Base-by-base conservation (phyloP, 805 yeast genomes). In the Barnettozyma pratensis region DNA sequence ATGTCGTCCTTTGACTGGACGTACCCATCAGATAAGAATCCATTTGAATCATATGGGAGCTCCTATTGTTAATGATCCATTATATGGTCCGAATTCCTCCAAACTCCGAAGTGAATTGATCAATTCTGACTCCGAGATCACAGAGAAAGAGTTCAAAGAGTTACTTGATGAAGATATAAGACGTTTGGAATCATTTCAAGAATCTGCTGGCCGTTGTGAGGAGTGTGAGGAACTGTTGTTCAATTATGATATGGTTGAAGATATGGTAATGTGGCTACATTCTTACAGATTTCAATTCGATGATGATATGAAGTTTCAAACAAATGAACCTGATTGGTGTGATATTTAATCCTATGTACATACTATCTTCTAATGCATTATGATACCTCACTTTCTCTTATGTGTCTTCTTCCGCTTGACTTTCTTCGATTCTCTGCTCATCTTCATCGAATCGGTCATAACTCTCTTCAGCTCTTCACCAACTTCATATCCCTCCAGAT, bases 21-120 rank as follows among this genome's bases (percentile, higher is more conserved):
- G 99, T 59, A 89, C 97, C 0, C 99, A 94, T 64, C 99, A 94
- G 63, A 90, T 94, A 39, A 71, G 99, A 48, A 96, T 94, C 1
- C 99, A 94, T 69, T 68, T 94, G 49, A 97, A 91, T 65, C 84
- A 73, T 55, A 59, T 94, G 14, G 96, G 96, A 0, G 76, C 73
- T 59, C 97, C 99, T 0, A 94, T 92, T 39, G 87, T 86, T 4
- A 91, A 92, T 61, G 99, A 92, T 64, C 97, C 97, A 0, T 40
- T 61, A 69, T 91, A 9, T 90, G 62, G 62, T 4, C 62, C 62
- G 2, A 43, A 32, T 12, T 27, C 44, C 3, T 46, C 54, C 2
- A 25, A 37, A 7, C 32, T 53, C 9, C 40, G 52, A 11, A 26
- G 39, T 26, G 50, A 55, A 26, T 34, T 54, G 42, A 53, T 51